Base-by-base conservation (phyloP, 768 basidiomycete genomes). In the Crassisporium funariophilum region DNA sequence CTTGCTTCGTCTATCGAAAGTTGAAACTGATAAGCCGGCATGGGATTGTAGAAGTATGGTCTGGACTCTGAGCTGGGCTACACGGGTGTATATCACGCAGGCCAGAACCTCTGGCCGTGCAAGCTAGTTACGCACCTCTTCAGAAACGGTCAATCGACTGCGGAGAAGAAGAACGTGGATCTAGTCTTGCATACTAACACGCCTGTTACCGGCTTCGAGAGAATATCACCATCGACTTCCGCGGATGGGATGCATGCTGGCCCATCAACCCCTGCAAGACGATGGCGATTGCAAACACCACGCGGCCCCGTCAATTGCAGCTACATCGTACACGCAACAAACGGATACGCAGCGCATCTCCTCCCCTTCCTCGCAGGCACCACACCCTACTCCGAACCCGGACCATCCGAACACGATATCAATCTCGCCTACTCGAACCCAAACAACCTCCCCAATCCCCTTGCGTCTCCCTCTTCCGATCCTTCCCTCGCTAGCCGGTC, bases 261-360 rank as follows among this genome's bases (percentile, higher is more conserved):
- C n/a, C 40, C 13, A 31, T 15, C 15, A 20, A n/a, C n/a, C 20
- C 13, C 37, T 33, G 16, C 46, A 20, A 38, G 37, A 4, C 72
- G 70, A 2, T 89, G 85, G 85, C 58, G 58, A 0, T 62, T 88
- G 10, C 53, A 61, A 4, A 94, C 91, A 0, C 76, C 83, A 0
- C 78, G 90, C n/a, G 91, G 93, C 1, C 53, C 58, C 1, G 62
- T 92, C 16, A 33, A 60, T 4, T 83, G 86, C 52, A 64, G 72
- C 15, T 81, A 83, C 49, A 78, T 95, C 35, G 70, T 97, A 4
- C 91, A 94, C 60, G 91, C 90, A 0, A 94, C 91, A 8, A 97
- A 97, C 56, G 94, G 73, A 0, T 94, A 95, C 50, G 79, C 84
- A 9, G 79, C 84, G 3, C 76, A 87, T 55, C 77, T 95, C 25